These are phyloP conservation scores for Ophiocordyceps camponoti-rufipedis DNA, from an alignment of 2,329 filamentous ascomycete species.

Conservation along the genomic window DNA sequence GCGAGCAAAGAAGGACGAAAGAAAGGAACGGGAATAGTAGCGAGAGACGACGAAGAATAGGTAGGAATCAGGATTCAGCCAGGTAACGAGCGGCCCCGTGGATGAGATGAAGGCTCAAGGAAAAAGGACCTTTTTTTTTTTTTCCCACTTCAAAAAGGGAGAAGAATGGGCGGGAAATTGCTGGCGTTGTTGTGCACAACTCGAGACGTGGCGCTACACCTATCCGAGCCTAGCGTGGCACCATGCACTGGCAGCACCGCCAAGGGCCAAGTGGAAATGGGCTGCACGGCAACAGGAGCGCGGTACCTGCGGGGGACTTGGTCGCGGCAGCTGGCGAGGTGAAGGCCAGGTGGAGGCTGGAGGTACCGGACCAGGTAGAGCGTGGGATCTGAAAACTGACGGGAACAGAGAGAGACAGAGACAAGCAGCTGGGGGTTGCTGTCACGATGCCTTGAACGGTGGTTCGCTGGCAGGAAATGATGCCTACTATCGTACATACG, in stretches of 20 bases:
- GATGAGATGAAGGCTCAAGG: neutral
- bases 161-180: conserved; percentile 16
- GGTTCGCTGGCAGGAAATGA: no score
- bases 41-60: neutral
- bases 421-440: no score
- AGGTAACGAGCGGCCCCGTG: neutral
- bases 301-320: neutral
- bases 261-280: neutral
- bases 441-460: no score
- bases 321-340: neutral
- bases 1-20: neutral
- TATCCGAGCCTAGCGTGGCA: conserved; percentile 3
- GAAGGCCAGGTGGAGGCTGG: neutral
- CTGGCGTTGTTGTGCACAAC: conserved; percentile 13
- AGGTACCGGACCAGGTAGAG: no score
- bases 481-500: no score
- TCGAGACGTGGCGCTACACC: conserved; percentile 7
- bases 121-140: neutral
- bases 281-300: neutral
- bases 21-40: neutral
- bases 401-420: no score
- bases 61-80: neutral
- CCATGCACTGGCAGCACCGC: neutral
- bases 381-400: neutral
- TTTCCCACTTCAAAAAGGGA: neutral